Conservation (phyloP, 2,329 filamentous ascomycete genomes). For the Ophiostoma ips region DNA sequence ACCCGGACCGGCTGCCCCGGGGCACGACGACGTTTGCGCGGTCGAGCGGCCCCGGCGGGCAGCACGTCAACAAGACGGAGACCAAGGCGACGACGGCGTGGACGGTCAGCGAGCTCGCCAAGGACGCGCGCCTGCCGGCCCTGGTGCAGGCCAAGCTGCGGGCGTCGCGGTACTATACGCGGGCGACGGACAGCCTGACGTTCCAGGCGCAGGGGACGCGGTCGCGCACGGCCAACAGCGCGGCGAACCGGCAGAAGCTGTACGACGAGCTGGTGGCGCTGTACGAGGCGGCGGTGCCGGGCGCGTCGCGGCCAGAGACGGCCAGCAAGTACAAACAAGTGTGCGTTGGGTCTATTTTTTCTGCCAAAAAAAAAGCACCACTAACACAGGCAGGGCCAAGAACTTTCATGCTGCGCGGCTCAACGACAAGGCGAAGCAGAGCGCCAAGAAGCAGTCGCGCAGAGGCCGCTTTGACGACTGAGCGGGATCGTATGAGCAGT, state of each 20-base stretch:
- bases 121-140: slow-evolving; percentile 30
- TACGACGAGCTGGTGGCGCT: slow-evolving; percentile 33
- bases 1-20: slow-evolving; percentile 28
- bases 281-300: slow-evolving; percentile 32
- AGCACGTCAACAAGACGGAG: slow-evolving; percentile 53
- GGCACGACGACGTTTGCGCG: slow-evolving; percentile 40
- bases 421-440: slow-evolving; percentile 33
- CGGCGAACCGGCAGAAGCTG: slow-evolving; percentile 37
- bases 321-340: slow-evolving; percentile 33
- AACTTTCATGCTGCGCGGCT: slow-evolving; percentile 31
- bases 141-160: slow-evolving; percentile 33
- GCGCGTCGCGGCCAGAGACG: slow-evolving; percentile 31
- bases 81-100: slow-evolving; percentile 44
- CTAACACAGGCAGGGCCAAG: no score
- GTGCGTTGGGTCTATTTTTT: slow-evolving; percentile 21
- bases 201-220: slow-evolving; percentile 42
- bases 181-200: slow-evolving; percentile 35
- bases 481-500: no score
- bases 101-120: slow-evolving; percentile 30
- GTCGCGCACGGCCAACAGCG: slow-evolving; percentile 35
- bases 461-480: slow-evolving; percentile 17
- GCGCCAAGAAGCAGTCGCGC: slow-evolving; percentile 36
- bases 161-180: slow-evolving; percentile 40
- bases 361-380: neutral
- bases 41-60: slow-evolving; percentile 47